Evolutionary conservation across 441 rosid species (phyloP), one percentile per base, ranked within the genome.

Genomic region (Pelargonium exstipulatum): DNA sequence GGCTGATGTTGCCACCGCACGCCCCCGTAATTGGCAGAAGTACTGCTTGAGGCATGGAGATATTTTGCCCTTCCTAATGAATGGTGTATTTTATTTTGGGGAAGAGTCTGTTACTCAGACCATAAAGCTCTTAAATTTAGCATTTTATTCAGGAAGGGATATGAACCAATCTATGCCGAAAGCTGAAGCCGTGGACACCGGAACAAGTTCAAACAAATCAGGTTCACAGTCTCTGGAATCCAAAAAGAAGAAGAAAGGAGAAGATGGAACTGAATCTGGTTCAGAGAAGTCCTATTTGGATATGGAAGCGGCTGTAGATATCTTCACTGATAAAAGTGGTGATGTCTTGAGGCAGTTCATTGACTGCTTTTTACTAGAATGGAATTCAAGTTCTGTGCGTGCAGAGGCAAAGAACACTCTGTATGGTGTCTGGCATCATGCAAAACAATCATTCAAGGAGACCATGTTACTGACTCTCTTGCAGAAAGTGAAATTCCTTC

Each of bases 11-110:
- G 99, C 98, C 66, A 82, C 84, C 65, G 85, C 96, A n/a, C 85
- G 99, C 73, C 99, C 99, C 69, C 92, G 96, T 49, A 96, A 96
- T 81, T 96, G 99, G 99, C 99, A 96, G 82, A 94, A 94, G 83
- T 94, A 91, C 73, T 94, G 99, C 81, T 83, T 89, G 83, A 94
- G 84, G 81, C 97, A 90, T 81, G 89, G 79, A 64, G 97, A 96
- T 79, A 88, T 90, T 69, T 79, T 96, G 79, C 87, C 98, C 57
- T 94, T 88, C 78, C 77, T 94, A 71, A 83, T 91, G 83, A 88
- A 85, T 84, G 96, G 84, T 9, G 80, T 89, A 64, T 96, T 96
- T 74, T 85, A 86, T 85, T 91, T 96, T 67, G 88, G 92, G 58
- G 99, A 96, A 87, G 99, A 94, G 82, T 89, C 97, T 64, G 98